Conservation (phyloP, 768 basidiomycete species). For the Auricularia auricula-judae region DNA sequence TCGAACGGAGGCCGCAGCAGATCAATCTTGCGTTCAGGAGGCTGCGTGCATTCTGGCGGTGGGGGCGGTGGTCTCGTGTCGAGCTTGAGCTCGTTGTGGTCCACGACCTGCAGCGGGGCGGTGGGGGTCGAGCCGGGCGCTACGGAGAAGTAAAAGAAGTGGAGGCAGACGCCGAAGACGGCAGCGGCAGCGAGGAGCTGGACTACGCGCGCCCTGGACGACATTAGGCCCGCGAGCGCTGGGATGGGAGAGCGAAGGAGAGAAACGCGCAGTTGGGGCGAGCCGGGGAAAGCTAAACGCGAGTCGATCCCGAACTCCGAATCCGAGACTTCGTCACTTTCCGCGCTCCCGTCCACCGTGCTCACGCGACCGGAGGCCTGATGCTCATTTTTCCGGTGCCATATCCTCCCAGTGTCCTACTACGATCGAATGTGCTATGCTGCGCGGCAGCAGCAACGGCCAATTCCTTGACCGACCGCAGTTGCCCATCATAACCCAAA, state of each 20-base stretch:
- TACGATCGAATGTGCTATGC: too few relatives aligned
- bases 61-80: background rate
- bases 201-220: background rate
- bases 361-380: too few relatives aligned
- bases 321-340: too few relatives aligned
- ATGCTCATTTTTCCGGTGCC: too few relatives aligned
- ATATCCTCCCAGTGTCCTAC: too few relatives aligned
- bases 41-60: background rate
- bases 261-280: background rate
- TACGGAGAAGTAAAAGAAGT: slow-evolving; percentile 45
- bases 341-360: too few relatives aligned
- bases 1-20: background rate
- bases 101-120: background rate
- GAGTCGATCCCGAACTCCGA: too few relatives aligned
- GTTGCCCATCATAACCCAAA: too few relatives aligned
- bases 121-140: background rate
- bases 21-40: background rate
- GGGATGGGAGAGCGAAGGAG: background rate
- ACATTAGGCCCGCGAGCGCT: background rate
- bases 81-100: background rate
- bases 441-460: too few relatives aligned
- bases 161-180: slow-evolving; percentile 54
- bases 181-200: slow-evolving; percentile 12
- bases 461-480: too few relatives aligned
- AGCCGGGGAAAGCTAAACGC: background rate